Percentiles rank a stretch among this genome's conserved stretches.
Conservation (phyloP, 495 filamentous ascomycete genomes). For the Baudoinia panamericana region DNA sequence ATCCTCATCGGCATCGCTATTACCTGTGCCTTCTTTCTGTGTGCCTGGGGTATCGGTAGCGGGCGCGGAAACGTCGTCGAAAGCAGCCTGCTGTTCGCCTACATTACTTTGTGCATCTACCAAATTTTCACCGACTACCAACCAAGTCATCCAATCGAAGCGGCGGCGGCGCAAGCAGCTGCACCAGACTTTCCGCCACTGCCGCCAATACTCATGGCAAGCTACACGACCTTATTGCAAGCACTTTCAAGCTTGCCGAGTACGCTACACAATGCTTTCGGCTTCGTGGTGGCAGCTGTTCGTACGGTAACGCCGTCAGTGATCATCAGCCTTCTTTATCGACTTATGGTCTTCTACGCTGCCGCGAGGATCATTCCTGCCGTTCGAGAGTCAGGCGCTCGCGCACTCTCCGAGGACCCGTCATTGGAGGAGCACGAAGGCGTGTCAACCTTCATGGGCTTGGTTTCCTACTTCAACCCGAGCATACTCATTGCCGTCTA, state of each 20-base stretch:
- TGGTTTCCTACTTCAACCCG: constrained; percentile 84
- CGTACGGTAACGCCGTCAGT: constrained; percentile 90
- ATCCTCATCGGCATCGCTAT: constrained; percentile 83
- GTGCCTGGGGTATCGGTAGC: constrained; percentile 86
- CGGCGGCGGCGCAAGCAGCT: constrained; percentile 30
- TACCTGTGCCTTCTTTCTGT: constrained; percentile 80
- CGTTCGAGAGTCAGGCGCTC: constrained; percentile 70
- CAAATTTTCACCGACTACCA: constrained; percentile 98
- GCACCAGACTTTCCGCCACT: constrained; percentile 80
- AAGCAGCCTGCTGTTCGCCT: constrained; percentile 89
- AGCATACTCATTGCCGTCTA: constrained; percentile 89
- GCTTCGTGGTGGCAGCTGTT: constrained; percentile 76
- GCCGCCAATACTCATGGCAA: constrained; percentile 97
- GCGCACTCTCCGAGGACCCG: constrained; percentile 61
- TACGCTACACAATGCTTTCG: constrained; percentile 70
- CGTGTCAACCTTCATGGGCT: constrained; percentile 60
- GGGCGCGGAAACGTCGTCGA: constrained; percentile 93
- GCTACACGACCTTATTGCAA: constrained; percentile 79
- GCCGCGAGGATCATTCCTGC: constrained; percentile 94
- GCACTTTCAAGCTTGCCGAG: constrained; percentile 70
- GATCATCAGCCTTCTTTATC: constrained; percentile 83
- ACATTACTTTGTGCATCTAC: constrained; percentile 92
- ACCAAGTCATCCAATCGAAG: constrained; percentile 23
- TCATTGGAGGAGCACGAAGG: constrained; percentile 73
- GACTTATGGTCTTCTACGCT: constrained; percentile 85